These are phyloP conservation scores for Naganishia randhawae DNA, from an alignment of 768 basidiomycete species.

Conservation along the genomic window DNA sequence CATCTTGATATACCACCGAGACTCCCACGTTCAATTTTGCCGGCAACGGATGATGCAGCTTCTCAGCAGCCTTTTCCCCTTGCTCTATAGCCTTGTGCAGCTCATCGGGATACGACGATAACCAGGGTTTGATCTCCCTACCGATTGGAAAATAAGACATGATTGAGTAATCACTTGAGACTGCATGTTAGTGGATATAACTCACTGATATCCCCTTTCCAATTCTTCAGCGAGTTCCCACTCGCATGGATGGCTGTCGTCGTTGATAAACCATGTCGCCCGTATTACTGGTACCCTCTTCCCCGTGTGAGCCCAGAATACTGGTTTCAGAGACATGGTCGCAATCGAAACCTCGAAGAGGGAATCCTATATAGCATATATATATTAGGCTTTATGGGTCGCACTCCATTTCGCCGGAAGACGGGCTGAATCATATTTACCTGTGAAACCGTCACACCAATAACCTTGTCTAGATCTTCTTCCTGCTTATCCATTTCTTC, in stretches of 20 bases:
- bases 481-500: conserved; percentile 42
- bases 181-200: background rate
- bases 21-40: conserved; percentile 34
- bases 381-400: background rate
- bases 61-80: conserved; percentile 52
- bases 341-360: conserved; percentile 48
- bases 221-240: conserved; percentile 51
- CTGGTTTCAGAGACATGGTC: conserved; percentile 49
- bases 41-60: conserved; percentile 50
- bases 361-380: conserved; percentile 40
- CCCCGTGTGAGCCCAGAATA: conserved; percentile 53
- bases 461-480: conserved; percentile 42
- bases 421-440: conserved; percentile 33
- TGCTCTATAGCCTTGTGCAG: conserved; percentile 50
- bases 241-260: conserved; percentile 52
- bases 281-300: conserved; percentile 51
- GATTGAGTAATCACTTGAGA: background rate
- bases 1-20: conserved; percentile 51
- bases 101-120: conserved; percentile 52
- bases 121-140: conserved; percentile 51
- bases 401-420: no score
- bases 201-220: conserved; percentile 51
- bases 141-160: background rate
- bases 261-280: conserved; percentile 53
- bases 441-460: conserved; percentile 47